Conservation (phyloP, 345 rosid genomes). For the Fremontodendron californicum region DNA sequence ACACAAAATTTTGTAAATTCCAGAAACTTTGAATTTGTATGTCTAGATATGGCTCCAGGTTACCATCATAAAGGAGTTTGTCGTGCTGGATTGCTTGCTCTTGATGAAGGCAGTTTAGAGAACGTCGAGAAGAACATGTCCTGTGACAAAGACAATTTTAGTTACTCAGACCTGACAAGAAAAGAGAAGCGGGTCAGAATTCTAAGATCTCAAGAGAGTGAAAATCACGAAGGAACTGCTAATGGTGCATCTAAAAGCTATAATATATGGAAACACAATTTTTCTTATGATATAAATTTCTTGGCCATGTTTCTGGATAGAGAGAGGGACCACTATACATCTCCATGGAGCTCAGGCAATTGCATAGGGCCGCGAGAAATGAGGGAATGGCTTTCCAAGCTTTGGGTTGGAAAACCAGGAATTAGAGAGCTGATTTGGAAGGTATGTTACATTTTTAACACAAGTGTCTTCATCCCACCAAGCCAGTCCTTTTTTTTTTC, state of each 20-base stretch:
- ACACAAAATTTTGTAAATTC: slow-evolving; percentile 89
- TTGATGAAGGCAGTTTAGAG: slow-evolving; percentile 48
- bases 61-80: slow-evolving; percentile 90
- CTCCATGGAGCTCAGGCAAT: slow-evolving; percentile 81
- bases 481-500: not conserved
- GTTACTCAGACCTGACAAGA: slow-evolving; percentile 62
- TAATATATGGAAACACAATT: slow-evolving; percentile 54
- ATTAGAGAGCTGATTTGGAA: slow-evolving; percentile 83
- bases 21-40: slow-evolving; percentile 78
- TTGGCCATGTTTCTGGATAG: slow-evolving; percentile 64
- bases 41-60: slow-evolving; percentile 97
- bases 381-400: slow-evolving; percentile 86
- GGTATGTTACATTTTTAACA: slow-evolving; percentile 37
- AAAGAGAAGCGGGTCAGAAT: slow-evolving; percentile 69
- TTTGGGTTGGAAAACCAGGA: slow-evolving; percentile 77
- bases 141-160: slow-evolving; percentile 32
- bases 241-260: slow-evolving; percentile 35
- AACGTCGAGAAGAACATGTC: slow-evolving; percentile 30
- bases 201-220: slow-evolving; percentile 32
- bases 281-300: slow-evolving; percentile 66
- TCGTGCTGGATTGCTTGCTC: slow-evolving; percentile 88
- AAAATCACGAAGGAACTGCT: slow-evolving; percentile 27
- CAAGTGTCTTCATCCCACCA: not conserved
- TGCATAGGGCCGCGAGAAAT: slow-evolving; percentile 93
- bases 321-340: slow-evolving; percentile 83